These are phyloP conservation scores for Sclerotinia glacialis DNA, from an alignment of 2,329 filamentous ascomycete species.

Conservation along the genomic window DNA sequence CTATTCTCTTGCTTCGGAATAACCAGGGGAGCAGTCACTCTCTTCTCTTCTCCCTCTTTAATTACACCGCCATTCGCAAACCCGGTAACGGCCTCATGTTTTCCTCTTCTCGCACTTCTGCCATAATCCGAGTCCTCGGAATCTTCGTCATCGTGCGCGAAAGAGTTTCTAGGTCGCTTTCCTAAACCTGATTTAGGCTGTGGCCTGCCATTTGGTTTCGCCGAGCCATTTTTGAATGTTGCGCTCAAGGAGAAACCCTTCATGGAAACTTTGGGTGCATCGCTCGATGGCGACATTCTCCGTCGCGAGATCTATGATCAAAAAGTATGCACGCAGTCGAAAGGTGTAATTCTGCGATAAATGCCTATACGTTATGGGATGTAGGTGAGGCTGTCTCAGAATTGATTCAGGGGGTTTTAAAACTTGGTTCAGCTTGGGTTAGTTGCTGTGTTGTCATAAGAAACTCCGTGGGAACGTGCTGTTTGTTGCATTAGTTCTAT, in stretches of 20 bases:
- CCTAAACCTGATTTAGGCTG: conserved; percentile 38
- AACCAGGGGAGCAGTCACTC: conserved; percentile 45
- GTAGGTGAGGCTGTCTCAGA: not conserved
- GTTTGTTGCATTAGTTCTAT: not conserved
- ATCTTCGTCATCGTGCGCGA: conserved; percentile 63
- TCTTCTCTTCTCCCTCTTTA: conserved; percentile 37
- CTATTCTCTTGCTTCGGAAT: conserved; percentile 59
- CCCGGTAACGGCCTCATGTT: conserved; percentile 50
- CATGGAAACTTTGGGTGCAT: conserved; percentile 37
- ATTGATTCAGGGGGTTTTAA: not conserved
- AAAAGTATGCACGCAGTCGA: not conserved
- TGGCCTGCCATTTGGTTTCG: conserved; percentile 34
- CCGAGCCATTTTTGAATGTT: conserved; percentile 33
- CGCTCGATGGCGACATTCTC: conserved; percentile 34
- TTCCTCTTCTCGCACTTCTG: conserved; percentile 34
- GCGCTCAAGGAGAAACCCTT: conserved; percentile 45
- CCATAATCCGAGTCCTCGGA: conserved; percentile 47
- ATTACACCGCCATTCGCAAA: conserved; percentile 50
- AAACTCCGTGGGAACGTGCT: not conserved
- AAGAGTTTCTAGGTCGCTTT: conserved; percentile 44
- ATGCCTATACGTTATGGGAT: not conserved
- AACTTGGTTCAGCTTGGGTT: not conserved
- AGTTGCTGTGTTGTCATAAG: not conserved
- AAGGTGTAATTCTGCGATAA: not conserved
- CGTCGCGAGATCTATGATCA: conserved; percentile 3